These are phyloP conservation scores for Kwoniella botswanensis DNA, from an alignment of 768 basidiomycete species.

Conservation along the genomic window DNA sequence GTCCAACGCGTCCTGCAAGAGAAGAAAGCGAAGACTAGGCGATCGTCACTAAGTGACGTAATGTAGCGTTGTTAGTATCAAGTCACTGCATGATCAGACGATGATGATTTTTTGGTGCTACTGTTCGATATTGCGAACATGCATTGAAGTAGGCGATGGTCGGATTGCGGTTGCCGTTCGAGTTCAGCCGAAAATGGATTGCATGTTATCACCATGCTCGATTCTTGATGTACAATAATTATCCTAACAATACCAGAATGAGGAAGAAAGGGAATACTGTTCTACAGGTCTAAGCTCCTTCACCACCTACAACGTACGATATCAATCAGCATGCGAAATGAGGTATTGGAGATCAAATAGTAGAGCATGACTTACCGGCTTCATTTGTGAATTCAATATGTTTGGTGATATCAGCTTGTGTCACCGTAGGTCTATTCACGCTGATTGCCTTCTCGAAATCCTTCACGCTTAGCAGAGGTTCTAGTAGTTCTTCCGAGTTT, in stretches of 20 bases:
- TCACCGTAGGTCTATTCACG: constrained; percentile 84
- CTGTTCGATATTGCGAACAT: background rate
- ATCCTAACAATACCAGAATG: constrained; percentile 6
- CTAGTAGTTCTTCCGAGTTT: constrained; percentile 83
- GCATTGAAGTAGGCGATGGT: background rate
- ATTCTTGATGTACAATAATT: constrained; percentile 14
- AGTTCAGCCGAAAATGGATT: background rate
- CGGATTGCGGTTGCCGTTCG: background rate
- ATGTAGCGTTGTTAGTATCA: too few species aligned
- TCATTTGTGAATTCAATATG: constrained; percentile 61
- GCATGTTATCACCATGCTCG: background rate
- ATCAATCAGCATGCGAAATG: background rate
- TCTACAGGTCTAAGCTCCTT: constrained; percentile 23
- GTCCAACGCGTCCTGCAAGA: background rate
- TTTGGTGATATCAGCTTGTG: constrained; percentile 78
- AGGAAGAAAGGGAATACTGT: background rate
- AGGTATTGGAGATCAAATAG: background rate
- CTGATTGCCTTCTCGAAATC: constrained; percentile 84
- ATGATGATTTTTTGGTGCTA: background rate
- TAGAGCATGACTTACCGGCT: constrained; percentile 48
- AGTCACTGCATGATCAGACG: background rate
- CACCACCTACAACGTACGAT: constrained; percentile 17
- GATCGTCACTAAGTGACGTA: background rate
- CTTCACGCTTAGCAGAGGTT: constrained; percentile 75
- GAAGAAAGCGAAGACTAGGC: constrained; percentile 5